Conservation (phyloP, 106 monocot species). For the Gastrodia elata region DNA sequence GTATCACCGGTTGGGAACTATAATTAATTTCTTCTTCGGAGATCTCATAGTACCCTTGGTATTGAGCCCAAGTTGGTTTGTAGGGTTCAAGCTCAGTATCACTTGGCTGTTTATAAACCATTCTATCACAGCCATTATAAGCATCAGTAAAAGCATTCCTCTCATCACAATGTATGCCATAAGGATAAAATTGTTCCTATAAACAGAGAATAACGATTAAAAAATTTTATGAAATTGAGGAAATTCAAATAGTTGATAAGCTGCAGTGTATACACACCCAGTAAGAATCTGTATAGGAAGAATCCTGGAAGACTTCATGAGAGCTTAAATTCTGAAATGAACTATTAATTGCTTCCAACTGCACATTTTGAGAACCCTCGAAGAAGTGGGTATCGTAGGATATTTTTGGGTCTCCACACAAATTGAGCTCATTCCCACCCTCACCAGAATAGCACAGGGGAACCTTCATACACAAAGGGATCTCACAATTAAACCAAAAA, state of each 20-base stretch:
- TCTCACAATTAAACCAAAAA: neutral
- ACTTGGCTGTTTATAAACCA: neutral
- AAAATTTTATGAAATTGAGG: neutral
- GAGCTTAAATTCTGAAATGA: slow-evolving; percentile 10
- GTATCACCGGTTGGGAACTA: slow-evolving; percentile 14
- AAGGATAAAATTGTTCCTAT: slow-evolving; percentile 9
- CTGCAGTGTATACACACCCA: neutral
- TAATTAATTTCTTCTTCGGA: slow-evolving; percentile 9
- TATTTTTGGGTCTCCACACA: slow-evolving; percentile 21
- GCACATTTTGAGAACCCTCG: slow-evolving; percentile 16
- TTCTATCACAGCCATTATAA: slow-evolving; percentile 5
- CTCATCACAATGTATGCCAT: neutral
- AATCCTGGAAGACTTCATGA: slow-evolving; percentile 16
- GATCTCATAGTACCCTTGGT: slow-evolving; percentile 10
- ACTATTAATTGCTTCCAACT: slow-evolving; percentile 6
- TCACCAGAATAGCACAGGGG: slow-evolving; percentile 6
- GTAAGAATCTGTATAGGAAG: neutral
- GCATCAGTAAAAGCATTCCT: neutral
- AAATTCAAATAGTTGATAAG: neutral
- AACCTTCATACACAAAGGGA: slow-evolving; percentile 11
- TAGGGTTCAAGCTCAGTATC: slow-evolving; percentile 29
- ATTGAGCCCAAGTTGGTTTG: slow-evolving; percentile 26
- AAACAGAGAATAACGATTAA: neutral
- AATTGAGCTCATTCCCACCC: slow-evolving; percentile 19
- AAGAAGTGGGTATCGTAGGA: slow-evolving; percentile 26